These are phyloP conservation scores for Euphorbia lathyris DNA, from an alignment of 345 rosid genomes.

Conservation along the genomic window DNA sequence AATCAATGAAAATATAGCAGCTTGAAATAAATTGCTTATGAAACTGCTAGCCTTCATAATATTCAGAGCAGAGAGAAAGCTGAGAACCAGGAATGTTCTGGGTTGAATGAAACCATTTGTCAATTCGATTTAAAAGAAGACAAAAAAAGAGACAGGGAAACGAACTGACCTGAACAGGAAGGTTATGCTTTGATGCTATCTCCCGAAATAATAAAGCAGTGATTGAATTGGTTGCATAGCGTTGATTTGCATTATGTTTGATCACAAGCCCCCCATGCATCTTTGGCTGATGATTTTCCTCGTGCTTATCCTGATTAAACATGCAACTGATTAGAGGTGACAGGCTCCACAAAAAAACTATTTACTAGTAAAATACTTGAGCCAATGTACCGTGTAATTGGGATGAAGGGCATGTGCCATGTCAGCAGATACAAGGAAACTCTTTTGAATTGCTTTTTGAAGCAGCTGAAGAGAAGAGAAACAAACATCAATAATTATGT, in stretches of 20 bases:
- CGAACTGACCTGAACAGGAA: constrained; percentile 70
- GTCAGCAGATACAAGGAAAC: constrained; percentile 90
- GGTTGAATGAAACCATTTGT: neutral
- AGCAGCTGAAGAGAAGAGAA: constrained; percentile 48
- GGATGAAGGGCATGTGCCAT: constrained; percentile 99
- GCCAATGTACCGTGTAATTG: constrained; percentile 60
- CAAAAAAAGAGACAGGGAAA: neutral
- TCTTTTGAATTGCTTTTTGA: constrained; percentile 81
- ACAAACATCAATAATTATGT: constrained; percentile 8
- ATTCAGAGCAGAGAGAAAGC: neutral
- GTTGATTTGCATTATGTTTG: constrained; percentile 95
- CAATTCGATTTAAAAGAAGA: neutral
- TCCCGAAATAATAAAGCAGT: constrained; percentile 80
- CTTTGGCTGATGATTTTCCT: constrained; percentile 93
- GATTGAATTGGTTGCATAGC: constrained; percentile 91
- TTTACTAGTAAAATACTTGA: neutral
- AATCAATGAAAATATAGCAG: neutral
- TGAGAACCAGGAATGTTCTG: too few relatives aligned
- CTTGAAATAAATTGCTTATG: neutral
- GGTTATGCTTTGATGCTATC: constrained; percentile 66
- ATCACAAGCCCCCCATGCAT: constrained; percentile 98
- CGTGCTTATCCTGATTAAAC: constrained; percentile 76
- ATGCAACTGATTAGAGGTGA: constrained; percentile 12
- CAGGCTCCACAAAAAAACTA: constrained; percentile 14
- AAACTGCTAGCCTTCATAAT: neutral